Evolutionary conservation across 2,329 filamentous ascomycete species (phyloP).

Genomic region (Calcarisporium arbuscula): DNA sequence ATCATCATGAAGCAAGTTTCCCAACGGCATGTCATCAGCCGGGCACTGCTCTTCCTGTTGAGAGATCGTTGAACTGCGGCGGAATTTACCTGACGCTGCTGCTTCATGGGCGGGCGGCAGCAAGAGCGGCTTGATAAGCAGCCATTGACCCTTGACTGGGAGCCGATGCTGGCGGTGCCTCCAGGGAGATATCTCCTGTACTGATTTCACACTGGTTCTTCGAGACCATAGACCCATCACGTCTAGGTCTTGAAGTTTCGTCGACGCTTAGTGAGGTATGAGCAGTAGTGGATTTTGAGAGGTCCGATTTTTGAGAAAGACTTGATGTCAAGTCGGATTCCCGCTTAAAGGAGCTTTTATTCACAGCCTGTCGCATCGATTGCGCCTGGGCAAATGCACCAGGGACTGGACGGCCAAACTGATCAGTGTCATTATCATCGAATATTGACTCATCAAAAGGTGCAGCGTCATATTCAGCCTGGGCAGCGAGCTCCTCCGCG

Average conservation of each 20-base stretch:
- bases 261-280: conserved; percentile 43
- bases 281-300: conserved; percentile 45
- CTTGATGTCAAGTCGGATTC: conserved; percentile 42
- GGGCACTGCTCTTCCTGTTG: conserved; percentile 15
- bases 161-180: conserved; percentile 7
- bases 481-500: conserved; percentile 35
- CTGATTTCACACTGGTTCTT: too few species aligned
- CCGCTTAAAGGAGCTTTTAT: conserved; percentile 27
- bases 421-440: conserved; percentile 59
- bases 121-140: conserved; percentile 78
- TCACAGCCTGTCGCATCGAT: conserved; percentile 32
- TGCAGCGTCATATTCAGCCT: conserved; percentile 40
- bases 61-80: conserved; percentile 47
- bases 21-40: too few species aligned
- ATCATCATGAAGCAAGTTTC: too few species aligned
- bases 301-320: conserved; percentile 36
- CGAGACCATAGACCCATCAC: too few species aligned
- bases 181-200: conserved; percentile 9
- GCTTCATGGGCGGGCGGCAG: conserved; percentile 74
- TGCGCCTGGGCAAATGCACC: conserved; percentile 51
- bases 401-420: conserved; percentile 54
- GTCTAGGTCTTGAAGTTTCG: conserved; percentile 2
- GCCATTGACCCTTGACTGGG: conserved; percentile 30
- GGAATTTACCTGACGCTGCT: conserved; percentile 68
- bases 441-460: conserved; percentile 70